Evolutionary conservation across 306 rosid genomes (phyloP), one percentile per base, ranked within the genome.

Genomic region (Cucurbita maxima): DNA sequence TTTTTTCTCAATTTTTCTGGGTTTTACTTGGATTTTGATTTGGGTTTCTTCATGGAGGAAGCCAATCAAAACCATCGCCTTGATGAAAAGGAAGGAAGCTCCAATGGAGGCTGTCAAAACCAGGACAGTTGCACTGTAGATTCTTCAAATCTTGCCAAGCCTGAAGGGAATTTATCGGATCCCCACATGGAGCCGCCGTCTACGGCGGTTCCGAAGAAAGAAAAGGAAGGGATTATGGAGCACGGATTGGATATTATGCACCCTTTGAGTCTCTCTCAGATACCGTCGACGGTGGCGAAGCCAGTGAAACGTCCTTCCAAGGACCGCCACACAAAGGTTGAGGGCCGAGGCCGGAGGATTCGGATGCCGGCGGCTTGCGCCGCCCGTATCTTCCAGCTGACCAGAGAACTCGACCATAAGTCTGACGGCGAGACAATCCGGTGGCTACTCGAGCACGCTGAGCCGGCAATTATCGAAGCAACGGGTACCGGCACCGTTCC

Each of bases 321-420:
- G 76, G 97, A 92, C 76, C 90, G 95, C 14, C 97, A 92, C 88
- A 92, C 97, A 10, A 89, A 92, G 80, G 96, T 92, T 47, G 96
- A 92, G 76, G 96, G 97, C 0, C 90, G 97, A 1, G 97, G 97
- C 40, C 86, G 97, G 71, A 85, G 97, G 81, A 73, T 92, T 53
- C 87, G 97, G 58, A 86, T 92, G 89, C 97, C 97, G 66, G 94
- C 96, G 22, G 48, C 88, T 0, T 87, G 96, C 55, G 97, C 96
- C 13, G 96, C 96, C 18, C 79, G 97, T 57, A 86, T 92, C 48
- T 92, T 89, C 78, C 97, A 92, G 76, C 81, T 92, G 78, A 92
- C 97, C 0, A 71, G 90, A n/a, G 97, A 89, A 56, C 83, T 92
- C 0, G 96, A 92, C 3, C 96, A 81, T 80, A 92, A 85, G 69